A percentile compares a stretch with the other conserved stretches of the same genome.
phyloP scores from a whole-genome alignment of 78 protist genomes.

The slime mould (Dictyostelium discoideum) region DNA sequence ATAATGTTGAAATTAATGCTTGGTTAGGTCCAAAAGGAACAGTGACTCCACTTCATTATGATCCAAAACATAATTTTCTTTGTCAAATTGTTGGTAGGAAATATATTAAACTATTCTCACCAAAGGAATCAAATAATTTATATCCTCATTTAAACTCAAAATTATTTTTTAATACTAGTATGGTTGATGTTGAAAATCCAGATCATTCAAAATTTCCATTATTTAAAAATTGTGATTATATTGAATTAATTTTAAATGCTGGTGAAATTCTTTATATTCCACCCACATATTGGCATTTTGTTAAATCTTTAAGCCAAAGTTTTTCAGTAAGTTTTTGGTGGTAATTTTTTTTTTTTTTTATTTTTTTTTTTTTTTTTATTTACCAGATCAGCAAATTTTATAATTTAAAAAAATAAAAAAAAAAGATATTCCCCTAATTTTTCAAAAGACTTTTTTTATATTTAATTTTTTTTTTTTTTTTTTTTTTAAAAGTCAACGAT shows the following conservation, averaged over 20 bases:
- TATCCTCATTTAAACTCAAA: constrained; percentile 39
- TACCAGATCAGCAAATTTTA: not conserved
- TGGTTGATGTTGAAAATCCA: constrained; percentile 63
- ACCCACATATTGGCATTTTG: constrained; percentile 84
- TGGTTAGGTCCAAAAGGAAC: constrained; percentile 84
- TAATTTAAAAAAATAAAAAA: too few relatives aligned
- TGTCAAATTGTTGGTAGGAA: constrained; percentile 79
- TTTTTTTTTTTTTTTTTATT: not conserved
- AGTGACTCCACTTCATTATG: constrained; percentile 74
- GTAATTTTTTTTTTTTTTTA: not conserved
- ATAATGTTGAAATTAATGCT: constrained; percentile 30
- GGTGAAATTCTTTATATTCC: constrained; percentile 90
- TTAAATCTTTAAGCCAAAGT: constrained; percentile 71
- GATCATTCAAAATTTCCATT: constrained; percentile 42
- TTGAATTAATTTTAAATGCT: constrained; percentile 46
- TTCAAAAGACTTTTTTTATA: not conserved
- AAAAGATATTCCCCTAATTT: not conserved
- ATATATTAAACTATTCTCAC: constrained; percentile 29
- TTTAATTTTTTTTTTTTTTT: too few relatives aligned
- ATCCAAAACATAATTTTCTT: constrained; percentile 65
- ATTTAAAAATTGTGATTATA: constrained; percentile 40
- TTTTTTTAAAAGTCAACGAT: not conserved
- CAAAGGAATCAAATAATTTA: constrained; percentile 42
- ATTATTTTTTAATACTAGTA: constrained; percentile 71
- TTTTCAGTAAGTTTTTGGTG: constrained; percentile 91